These are phyloP conservation scores for Solanum pinnatisectum DNA, from an alignment of 257 asterid genomes.

Conservation along the genomic window DNA sequence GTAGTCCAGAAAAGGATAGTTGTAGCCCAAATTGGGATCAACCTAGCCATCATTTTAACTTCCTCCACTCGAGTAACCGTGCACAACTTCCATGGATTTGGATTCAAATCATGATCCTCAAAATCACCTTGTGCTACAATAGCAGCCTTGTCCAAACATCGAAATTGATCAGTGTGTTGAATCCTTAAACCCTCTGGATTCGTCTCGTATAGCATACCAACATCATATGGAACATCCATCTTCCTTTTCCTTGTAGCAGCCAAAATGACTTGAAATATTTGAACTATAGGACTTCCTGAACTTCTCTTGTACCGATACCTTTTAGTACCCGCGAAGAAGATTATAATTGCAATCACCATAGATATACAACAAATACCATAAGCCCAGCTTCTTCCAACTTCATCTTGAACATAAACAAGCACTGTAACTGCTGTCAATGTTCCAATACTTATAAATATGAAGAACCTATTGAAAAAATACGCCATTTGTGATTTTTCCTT, in stretches of 20 bases:
- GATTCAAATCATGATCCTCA: constrained; percentile 9
- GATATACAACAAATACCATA: constrained; percentile 27
- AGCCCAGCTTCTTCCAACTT: constrained; percentile 14
- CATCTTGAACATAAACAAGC: constrained; percentile 11
- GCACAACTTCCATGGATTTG: constrained; percentile 86
- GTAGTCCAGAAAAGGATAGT: constrained; percentile 92
- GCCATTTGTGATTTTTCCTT: constrained; percentile 77
- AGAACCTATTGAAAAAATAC: constrained; percentile 77
- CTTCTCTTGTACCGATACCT: constrained; percentile 7
- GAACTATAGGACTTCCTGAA: constrained; percentile 12
- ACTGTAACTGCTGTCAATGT: constrained; percentile 19
- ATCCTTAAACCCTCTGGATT: neutral
- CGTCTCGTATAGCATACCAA: constrained; percentile 5
- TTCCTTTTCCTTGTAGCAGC: constrained; percentile 4
- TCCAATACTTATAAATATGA: constrained; percentile 30
- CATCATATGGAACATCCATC: constrained; percentile 1
- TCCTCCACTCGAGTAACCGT: constrained; percentile 83
- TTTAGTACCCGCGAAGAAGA: constrained; percentile 2
- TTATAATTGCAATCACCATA: constrained; percentile 23
- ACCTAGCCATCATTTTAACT: constrained; percentile 76
- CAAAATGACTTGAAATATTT: constrained; percentile 17
- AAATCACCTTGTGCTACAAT: constrained; percentile 59
- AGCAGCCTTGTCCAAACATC: constrained; percentile 77
- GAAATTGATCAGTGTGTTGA: constrained; percentile 8
- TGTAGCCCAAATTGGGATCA: constrained; percentile 91